Evolutionary conservation across 768 basidiomycete species (phyloP).

Genomic region (Vishniacozyma victoriae): DNA sequence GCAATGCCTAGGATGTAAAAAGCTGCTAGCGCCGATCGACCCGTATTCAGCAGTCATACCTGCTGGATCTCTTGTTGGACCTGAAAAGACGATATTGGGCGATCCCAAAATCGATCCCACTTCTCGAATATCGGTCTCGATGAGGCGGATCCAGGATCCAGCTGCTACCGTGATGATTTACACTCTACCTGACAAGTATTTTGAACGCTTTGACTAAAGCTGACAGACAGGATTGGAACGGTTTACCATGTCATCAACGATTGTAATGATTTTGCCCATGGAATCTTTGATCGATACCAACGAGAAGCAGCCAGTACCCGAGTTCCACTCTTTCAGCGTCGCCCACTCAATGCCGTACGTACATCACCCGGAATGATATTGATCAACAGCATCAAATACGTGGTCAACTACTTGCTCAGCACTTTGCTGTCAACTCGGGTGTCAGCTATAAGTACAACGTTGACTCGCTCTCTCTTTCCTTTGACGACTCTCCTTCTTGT

Average conservation of each 20-base stretch:
- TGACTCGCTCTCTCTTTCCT: constrained; percentile 26
- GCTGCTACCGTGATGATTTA: constrained; percentile 3
- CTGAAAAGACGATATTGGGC: constrained; percentile 6
- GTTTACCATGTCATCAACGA: constrained; percentile 20
- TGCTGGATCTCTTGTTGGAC: neutral
- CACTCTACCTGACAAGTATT: neutral
- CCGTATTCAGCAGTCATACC: neutral
- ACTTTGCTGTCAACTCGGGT: constrained; percentile 35
- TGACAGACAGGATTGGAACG: constrained; percentile 4
- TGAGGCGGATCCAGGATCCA: neutral
- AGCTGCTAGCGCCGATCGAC: constrained; percentile 6
- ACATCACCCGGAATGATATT: neutral
- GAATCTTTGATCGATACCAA: constrained; percentile 22
- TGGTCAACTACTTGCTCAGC: constrained; percentile 30
- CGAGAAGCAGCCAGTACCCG: constrained; percentile 8
- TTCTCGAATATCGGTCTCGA: constrained; percentile 1
- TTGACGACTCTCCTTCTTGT: constrained; percentile 25
- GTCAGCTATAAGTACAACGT: constrained; percentile 37
- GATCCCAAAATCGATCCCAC: constrained; percentile 3
- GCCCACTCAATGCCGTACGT: neutral
- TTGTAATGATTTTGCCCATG: constrained; percentile 4
- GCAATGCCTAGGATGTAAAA: constrained; percentile 21
- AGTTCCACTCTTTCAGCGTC: constrained; percentile 17
- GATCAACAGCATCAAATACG: constrained; percentile 16
- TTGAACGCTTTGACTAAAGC: neutral